phyloP scores from a whole-genome alignment of 768 basidiomycete genomes.

The Cyclocybe cylindracea region DNA sequence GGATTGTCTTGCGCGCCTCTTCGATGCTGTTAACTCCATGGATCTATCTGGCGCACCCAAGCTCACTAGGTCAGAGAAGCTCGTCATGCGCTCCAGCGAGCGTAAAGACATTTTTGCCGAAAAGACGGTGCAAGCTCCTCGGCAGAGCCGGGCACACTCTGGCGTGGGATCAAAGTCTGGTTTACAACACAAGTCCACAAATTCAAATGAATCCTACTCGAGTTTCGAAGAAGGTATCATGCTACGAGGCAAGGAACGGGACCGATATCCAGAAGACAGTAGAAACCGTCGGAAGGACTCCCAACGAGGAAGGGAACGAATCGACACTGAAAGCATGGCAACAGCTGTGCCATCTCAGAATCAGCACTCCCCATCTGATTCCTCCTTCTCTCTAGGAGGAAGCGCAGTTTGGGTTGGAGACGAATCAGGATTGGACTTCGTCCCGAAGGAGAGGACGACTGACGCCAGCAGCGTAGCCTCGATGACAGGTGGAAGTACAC shows the following conservation, averaged over 20 bases:
- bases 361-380: constrained; percentile 64
- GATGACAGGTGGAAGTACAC: constrained; percentile 37
- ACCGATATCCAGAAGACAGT: constrained; percentile 30
- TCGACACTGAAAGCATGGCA: constrained; percentile 38
- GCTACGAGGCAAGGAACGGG: constrained; percentile 38
- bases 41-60: constrained; percentile 77
- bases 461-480: constrained; percentile 47
- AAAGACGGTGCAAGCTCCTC: constrained; percentile 57
- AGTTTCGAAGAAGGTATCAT: constrained; percentile 74
- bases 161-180: constrained; percentile 24
- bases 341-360: constrained; percentile 26
- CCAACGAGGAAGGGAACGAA: constrained; percentile 25
- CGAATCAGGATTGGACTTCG: constrained; percentile 58
- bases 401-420: constrained; percentile 87
- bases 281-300: constrained; percentile 35
- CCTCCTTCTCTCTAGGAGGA: constrained; percentile 76
- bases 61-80: constrained; percentile 80
- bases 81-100: constrained; percentile 88
- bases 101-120: constrained; percentile 92
- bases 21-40: constrained; percentile 93
- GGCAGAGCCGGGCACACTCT: constrained; percentile 25
- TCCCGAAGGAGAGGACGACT: constrained; percentile 42
- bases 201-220: constrained; percentile 62
- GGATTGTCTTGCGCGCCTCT: constrained; percentile 86
- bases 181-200: constrained; percentile 46